Base-by-base conservation (phyloP, 2,329 filamentous ascomycete species). In the Pleurostoma richardsiae region DNA sequence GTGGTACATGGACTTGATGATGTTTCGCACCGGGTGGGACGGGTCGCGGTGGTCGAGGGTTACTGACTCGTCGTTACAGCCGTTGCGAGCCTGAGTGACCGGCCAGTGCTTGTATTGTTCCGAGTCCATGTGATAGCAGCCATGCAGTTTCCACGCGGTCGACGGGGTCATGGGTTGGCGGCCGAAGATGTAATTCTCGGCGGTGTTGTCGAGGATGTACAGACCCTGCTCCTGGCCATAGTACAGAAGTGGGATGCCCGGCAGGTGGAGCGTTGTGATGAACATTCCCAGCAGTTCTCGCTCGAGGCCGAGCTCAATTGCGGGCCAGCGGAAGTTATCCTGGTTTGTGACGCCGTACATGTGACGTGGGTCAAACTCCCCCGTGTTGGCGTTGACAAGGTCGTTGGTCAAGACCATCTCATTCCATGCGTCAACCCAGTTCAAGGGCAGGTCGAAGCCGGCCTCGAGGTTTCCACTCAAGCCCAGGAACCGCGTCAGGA, bases 171-270 rank as follows among this genome's bases (percentile, higher is more conserved):
- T 82, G 1, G 81, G 66, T 58, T 81, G 78, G 51, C 81, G 75
- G 10, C 81, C 81, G 55, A 77, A 85, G 30, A 85, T 73, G 54
- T 84, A 85, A 55, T 84, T 83, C 46, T 64, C 63, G 3, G 80
- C 80, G 1, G 80, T 82, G 45, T 74, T 81, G 56, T 85, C 81
- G 2, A 83, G 63, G 1, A 80, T 63, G 52, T 84, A 84, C 48
- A 81, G 79, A 0, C 71, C 76, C 59, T 85, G 81, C 55, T 85
- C 81, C 56, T 85, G 80, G 27, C 81, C 80, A 74, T 78, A 85
- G 19, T 78, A 70, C 26, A 83, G 61, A 39, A 82, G 59, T 1
- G 81, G 79, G 29, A 82, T 80, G 5, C 81, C 80, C 1, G 81
- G 80, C 58, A 84, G 68, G 45, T 80, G 66, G 39, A 84, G 57